phyloP scores from a whole-genome alignment of 2,329 filamentous ascomycete species.

The Fusarium sp. region DNA sequence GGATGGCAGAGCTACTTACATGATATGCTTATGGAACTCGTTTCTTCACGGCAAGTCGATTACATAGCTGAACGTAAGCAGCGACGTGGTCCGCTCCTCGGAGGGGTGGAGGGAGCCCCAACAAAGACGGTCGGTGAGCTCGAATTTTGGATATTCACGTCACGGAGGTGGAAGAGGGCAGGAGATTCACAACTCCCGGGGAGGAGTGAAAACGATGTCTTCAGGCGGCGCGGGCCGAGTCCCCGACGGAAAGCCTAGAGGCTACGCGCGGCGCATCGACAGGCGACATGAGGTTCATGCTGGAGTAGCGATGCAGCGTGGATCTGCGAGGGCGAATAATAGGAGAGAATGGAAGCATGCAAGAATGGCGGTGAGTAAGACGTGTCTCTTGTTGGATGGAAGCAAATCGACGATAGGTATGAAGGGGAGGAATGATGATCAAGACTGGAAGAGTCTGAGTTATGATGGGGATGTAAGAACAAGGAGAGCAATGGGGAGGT shows the following conservation, averaged over 20 bases:
- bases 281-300: slow-evolving; percentile 59
- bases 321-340: slow-evolving; percentile 24
- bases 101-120: slow-evolving; percentile 55
- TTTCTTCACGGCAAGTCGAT: slow-evolving; percentile 62
- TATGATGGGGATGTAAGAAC: not conserved
- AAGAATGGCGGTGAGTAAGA: slow-evolving; percentile 25
- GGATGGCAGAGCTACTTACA: slow-evolving; percentile 19
- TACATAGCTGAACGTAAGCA: slow-evolving; percentile 62
- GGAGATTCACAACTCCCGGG: slow-evolving; percentile 65
- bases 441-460: slow-evolving; percentile 3
- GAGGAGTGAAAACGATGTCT: slow-evolving; percentile 66
- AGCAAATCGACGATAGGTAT: not conserved
- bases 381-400: not conserved
- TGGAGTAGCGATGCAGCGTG: slow-evolving; percentile 37
- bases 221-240: slow-evolving; percentile 62
- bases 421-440: not conserved
- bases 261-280: slow-evolving; percentile 60
- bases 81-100: slow-evolving; percentile 61
- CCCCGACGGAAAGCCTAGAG: slow-evolving; percentile 61
- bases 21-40: slow-evolving; percentile 48
- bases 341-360: not conserved
- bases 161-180: slow-evolving; percentile 53
- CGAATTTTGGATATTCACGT: slow-evolving; percentile 63
- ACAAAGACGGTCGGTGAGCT: slow-evolving; percentile 57
- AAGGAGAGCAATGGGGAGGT: not conserved